Base-by-base conservation (phyloP, 208 protist species). In the Wallacemonas collosoma region DNA sequence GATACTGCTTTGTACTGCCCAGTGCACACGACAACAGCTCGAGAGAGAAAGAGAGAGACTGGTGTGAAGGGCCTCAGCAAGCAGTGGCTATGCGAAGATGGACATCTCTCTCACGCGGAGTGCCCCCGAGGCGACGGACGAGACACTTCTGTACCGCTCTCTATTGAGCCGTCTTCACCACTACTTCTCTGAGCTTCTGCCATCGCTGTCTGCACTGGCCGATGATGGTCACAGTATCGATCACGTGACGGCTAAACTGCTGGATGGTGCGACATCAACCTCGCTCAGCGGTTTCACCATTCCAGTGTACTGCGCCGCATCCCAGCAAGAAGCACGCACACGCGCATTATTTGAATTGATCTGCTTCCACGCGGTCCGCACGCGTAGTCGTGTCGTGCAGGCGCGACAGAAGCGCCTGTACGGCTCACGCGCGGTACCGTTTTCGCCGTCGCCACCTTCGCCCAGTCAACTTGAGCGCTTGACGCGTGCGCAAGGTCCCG, bases 191-290 rank as follows among this genome's bases (percentile, higher is more conserved):
- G 60, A 48, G 6, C 15, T 65, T 14, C 17, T 65, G 60, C 60
- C 60, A 6, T 65, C 60, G 6, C 43, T 65, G 0, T 6, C 60
- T 14, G 3, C 60, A 7, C 43, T 65, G 14, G 60, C 60, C 6
- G 60, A 65, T 26, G 60, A 65, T 8, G 43, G 6, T 3, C 60
- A 65, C 60, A 8, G 60, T 8, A 14, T 65, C 60, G 60, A 65
- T 65, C 60, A 65, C 43, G n/a, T 65, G 4, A 38, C 26, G 14
- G 38, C 60, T n/a, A 65, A 6, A 41, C 43, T 45, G 38, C 40
- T 48, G 40, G 26, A 35, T 41, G 40, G 60, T 26, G 38, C 40
- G 12, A 26, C 26, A 26, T 8, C 40, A 8, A 14, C 60, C 12
- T 65, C 60, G 26, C 43, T 45, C 11, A 65, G n/a, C 4, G 38